phyloP scores from a whole-genome alignment of 106 monocot species.

The Vanilla planifolia region DNA sequence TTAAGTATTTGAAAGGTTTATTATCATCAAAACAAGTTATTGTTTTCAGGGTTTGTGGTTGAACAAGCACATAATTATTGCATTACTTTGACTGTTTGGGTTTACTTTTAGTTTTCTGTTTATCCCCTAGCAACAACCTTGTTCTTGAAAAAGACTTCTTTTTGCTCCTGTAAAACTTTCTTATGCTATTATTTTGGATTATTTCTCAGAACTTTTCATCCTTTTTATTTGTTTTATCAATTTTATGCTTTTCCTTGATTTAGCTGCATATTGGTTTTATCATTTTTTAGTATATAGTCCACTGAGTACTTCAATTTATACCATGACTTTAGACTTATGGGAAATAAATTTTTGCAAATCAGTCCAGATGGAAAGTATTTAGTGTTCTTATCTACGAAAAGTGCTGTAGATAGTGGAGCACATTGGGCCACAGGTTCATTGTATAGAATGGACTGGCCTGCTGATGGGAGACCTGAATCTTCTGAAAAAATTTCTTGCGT shows the following conservation, averaged over 20 bases:
- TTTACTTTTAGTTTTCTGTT: background rate
- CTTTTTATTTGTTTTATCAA: background rate
- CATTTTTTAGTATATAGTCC: background rate
- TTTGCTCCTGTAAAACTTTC: background rate
- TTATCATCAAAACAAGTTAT: no score
- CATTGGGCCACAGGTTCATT: constrained; percentile 88
- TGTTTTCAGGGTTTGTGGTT: no score
- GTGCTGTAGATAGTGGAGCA: constrained; percentile 88
- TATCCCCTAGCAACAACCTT: no score
- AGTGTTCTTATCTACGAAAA: constrained; percentile 82
- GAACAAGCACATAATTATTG: no score
- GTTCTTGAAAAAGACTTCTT: background rate
- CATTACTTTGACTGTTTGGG: background rate
- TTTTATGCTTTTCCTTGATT: background rate
- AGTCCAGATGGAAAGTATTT: constrained; percentile 93
- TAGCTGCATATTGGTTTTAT: background rate
- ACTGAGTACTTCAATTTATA: background rate
- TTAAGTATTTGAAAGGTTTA: no score
- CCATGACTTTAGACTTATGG: background rate
- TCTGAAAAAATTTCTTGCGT: constrained; percentile 48
- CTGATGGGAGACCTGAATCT: constrained; percentile 31
- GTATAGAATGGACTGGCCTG: constrained; percentile 83
- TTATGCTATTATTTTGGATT: background rate
- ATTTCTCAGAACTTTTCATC: background rate
- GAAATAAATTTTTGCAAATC: constrained; percentile 17